Base-by-base conservation (phyloP, 208 protist species). In the Porcisia hertigi region DNA sequence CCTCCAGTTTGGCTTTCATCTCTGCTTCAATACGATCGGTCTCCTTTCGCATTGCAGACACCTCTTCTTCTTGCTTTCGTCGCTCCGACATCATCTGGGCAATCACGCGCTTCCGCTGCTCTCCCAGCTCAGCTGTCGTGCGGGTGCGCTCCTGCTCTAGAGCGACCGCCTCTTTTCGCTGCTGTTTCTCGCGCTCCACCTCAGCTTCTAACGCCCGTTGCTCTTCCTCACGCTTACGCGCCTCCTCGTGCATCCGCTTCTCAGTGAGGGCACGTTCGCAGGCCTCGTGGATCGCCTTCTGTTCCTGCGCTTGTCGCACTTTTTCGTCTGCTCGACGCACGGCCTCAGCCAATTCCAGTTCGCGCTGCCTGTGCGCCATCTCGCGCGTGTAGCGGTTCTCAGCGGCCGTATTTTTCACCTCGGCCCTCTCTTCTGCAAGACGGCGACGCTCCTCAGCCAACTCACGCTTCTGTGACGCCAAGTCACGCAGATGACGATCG, bases 1-100 rank as follows among this genome's bases (percentile, higher is more conserved):
- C 91, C 63, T 97, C 91, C n/a, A 97, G 83, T 54, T 95, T 97
- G n/a, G 90, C 87, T 49, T 82, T 84, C 92, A 97, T 97, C 73
- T 94, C 92, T 6, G 88, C 88, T 69, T 95, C 92, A 59, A 97
- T 97, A 57, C 89, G 84, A 71, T 97, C 92, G 18, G 92, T 95
- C 71, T 97, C 90, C 16, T 77, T 81, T 57, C 92, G 87, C 92
- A 95, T 97, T 34, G 85, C 88, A 3, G 86, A 86, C 60, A 94
- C 82, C 55, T 94, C 88, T 53, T 91, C 86, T 79, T 91, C 83
- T 62, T 97, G 92, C 18, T 76, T 80, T 71, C 84, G 71, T 36
- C 90, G 79, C 72, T 94, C 92, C 59, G 84, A 58, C 79, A 86
- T 67, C 84, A 93, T 85, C 45, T 84, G 81, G 30, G 90, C 76